Evolutionary conservation across 306 rosid species (phyloP).

Genomic region (Pyrus pyrifolia): DNA sequence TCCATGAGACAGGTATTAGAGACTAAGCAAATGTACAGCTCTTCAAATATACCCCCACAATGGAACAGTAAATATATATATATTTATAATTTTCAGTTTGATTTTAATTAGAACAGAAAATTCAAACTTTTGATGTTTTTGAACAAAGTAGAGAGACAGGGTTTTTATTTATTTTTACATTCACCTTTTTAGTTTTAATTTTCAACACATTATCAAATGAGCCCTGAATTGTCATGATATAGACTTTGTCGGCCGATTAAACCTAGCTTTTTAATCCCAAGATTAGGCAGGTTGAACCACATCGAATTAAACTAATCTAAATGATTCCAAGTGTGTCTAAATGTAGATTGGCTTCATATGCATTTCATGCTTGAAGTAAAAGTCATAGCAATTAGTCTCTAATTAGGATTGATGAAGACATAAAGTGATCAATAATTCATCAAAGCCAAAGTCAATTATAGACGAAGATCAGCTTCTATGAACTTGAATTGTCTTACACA

Average conservation of each 20-base stretch:
- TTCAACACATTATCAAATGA: not conserved
- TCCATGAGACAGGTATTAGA: not conserved
- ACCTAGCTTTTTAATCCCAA: not conserved
- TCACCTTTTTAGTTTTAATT: not conserved
- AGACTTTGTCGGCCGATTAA: not conserved
- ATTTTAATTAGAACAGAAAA: too few species aligned
- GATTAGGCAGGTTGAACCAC: not conserved
- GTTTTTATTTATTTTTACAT: not conserved
- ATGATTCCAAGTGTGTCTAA: not conserved
- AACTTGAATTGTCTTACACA: not conserved
- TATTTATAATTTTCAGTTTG: too few species aligned
- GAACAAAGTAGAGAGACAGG: not conserved
- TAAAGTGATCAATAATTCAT: not conserved
- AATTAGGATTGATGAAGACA: conserved; percentile 7
- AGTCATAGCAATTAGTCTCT: not conserved
- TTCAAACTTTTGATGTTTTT: not conserved
- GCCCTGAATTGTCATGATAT: not conserved
- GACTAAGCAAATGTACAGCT: not conserved
- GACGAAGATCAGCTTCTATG: not conserved
- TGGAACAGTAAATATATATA: not conserved
- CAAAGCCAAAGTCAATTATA: not conserved
- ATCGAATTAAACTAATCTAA: not conserved
- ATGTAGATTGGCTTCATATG: not conserved
- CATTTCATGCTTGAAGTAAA: not conserved
- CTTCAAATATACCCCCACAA: not conserved